Evolutionary conservation across 176 grass and related monocot genomes (phyloP), one percentile per base, ranked within the genome.

Genomic region (maize (Zea mays)): DNA sequence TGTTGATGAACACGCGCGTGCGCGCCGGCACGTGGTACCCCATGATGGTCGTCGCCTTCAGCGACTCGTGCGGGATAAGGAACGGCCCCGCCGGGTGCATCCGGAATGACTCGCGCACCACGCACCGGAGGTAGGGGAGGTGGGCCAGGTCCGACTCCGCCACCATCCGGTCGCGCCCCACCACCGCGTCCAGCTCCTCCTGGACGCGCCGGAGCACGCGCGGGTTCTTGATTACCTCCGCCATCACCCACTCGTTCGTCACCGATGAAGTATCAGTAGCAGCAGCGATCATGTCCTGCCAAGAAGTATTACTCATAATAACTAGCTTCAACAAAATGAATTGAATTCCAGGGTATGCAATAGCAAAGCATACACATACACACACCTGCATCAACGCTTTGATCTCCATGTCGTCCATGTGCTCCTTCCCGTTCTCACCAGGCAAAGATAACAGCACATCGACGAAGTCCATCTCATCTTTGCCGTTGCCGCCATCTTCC

Each of bases 201-300:
- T 98, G 95, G 47, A 94, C 80, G 27, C 75, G 77, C 16, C 41
- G 49, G 44, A 94, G 91, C 50, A 98, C 84, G 46, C 83, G 75
- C 4, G 95, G 91, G 69, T 86, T 90, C 71, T 86, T 89, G 71
- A 98, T 98, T 87, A 90, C 91, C 80, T 98, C 95, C 0, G 87
- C 85, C 95, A 94, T 98, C 74, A 88, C 95, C 95, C 95, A 98
- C 43, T 98, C 95, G 52, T 88, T 94, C 12, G 85, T 92, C 77
- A 98, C 95, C 2, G 89, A 75, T 0, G 89, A 90, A 1, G 91
- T 98, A 17, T 98, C 91, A 0, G 89, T 92, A 2, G 87, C 91
- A 13, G 91, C 95, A 6, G 91, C 87, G 54, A 98, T 90, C 91
- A 94, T 98, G 80, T 98, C 91, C 89, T 91, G 52, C 60, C 38